Conservation (phyloP, 2,329 filamentous ascomycete genomes). For the Curvularia sp. region DNA sequence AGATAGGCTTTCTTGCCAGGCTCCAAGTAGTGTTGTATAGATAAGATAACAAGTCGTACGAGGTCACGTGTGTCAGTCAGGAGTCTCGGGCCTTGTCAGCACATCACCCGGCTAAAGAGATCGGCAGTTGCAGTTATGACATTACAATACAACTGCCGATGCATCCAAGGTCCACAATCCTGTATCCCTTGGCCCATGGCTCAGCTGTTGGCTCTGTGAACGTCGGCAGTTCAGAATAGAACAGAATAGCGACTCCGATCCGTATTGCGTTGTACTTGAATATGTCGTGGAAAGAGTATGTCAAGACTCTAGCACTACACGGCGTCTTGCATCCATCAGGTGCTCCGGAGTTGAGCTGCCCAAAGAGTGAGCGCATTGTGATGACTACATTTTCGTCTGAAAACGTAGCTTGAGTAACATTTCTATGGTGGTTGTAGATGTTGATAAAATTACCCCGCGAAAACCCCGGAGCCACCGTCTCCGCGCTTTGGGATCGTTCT, state of each 20-base stretch:
- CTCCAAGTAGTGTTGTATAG: neutral
- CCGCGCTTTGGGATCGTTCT: conserved; percentile 17
- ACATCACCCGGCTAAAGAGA: conserved; percentile 1
- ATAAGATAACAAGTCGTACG: neutral
- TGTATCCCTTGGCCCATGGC: conserved; percentile 16
- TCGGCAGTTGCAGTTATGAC: conserved; percentile 30
- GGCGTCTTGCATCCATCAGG: neutral
- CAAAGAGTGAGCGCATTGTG: conserved; percentile 10
- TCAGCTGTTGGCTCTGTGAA: conserved; percentile 14
- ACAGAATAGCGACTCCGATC: conserved; percentile 1
- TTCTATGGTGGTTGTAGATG: conserved; percentile 6
- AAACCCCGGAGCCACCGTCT: conserved; percentile 14
- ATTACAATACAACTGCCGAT: conserved; percentile 29
- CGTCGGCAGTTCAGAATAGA: conserved; percentile 30
- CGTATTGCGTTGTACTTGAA: neutral
- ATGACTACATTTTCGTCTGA: conserved; percentile 14
- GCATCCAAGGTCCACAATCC: conserved; percentile 16
- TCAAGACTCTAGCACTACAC: conserved; percentile 2
- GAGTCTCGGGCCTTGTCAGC: conserved; percentile 6
- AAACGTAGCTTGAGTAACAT: conserved; percentile 1
- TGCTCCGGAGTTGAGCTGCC: conserved; percentile 1
- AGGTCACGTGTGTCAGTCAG: conserved; percentile 15
- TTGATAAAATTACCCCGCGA: conserved; percentile 20
- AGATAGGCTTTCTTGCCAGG: neutral
- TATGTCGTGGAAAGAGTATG: conserved; percentile 8